Percentiles rank a stretch among this genome's conserved stretches.
These are phyloP conservation scores for Hypseocharis bilobata DNA, from an alignment of 441 rosid species.

Conservation along the genomic window DNA sequence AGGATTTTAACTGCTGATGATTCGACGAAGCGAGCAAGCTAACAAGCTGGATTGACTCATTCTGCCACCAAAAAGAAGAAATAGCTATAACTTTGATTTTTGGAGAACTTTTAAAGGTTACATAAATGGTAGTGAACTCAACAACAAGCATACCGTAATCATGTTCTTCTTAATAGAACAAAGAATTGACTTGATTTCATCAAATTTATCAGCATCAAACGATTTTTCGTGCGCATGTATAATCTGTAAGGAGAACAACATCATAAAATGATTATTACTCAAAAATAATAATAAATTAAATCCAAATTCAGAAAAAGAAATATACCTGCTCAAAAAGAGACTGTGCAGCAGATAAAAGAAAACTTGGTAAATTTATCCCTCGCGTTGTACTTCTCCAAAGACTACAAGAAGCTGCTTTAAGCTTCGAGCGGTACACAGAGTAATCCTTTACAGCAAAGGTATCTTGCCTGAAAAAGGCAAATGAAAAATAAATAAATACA, in stretches of 20 bases:
- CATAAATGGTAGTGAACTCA: neutral
- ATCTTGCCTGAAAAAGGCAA: constrained; percentile 35
- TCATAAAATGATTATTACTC: constrained; percentile 10
- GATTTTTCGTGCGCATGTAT: constrained; percentile 56
- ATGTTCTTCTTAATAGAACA: constrained; percentile 32
- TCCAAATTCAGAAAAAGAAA: constrained; percentile 14
- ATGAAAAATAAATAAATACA: neutral
- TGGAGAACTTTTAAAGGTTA: too few relatives aligned
- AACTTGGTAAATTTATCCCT: constrained; percentile 29
- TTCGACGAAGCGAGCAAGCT: constrained; percentile 45
- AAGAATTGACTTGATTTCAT: constrained; percentile 46
- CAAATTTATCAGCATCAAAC: constrained; percentile 51
- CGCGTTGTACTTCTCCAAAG: constrained; percentile 47
- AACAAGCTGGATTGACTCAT: constrained; percentile 35
- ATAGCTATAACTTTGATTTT: constrained; percentile 8
- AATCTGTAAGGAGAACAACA: constrained; percentile 42
- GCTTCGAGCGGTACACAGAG: constrained; percentile 35
- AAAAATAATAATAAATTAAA: constrained; percentile 10
- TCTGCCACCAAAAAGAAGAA: constrained; percentile 27
- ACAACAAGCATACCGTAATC: constrained; percentile 36
- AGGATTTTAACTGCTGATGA: constrained; percentile 51
- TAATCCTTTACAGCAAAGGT: constrained; percentile 50
- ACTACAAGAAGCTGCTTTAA: constrained; percentile 45
- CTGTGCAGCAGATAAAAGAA: constrained; percentile 53
- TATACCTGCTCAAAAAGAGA: constrained; percentile 65